Percentiles rank a stretch among this genome's conserved stretches.
Evolutionary conservation across 148 eudicot genomes (phyloP).

Genomic region (Mesembryanthemum crystallinum): DNA sequence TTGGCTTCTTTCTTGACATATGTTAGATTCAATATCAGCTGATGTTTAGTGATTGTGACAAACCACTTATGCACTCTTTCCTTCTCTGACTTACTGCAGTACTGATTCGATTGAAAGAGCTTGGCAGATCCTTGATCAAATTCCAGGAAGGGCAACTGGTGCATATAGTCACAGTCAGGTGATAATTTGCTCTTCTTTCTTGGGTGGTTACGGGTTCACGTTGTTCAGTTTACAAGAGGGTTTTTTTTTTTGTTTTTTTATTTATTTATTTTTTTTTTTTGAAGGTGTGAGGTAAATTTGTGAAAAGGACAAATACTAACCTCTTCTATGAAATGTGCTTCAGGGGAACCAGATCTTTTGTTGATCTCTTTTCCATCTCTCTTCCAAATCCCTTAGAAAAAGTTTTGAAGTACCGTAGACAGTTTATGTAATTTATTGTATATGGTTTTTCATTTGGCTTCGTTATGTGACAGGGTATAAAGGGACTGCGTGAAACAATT

Average conservation of each 20-base stretch:
- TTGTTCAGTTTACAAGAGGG: neutral
- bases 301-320: neutral
- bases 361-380: neutral
- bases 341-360: neutral
- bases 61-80: neutral
- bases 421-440: neutral
- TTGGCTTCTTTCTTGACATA: too few species aligned
- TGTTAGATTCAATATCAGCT: neutral
- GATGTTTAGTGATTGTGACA: neutral
- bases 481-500: slow-evolving; percentile 87
- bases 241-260: too few species aligned
- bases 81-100: slow-evolving; percentile 31
- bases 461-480: slow-evolving; percentile 54
- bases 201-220: neutral
- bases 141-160: slow-evolving; percentile 93
- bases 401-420: neutral
- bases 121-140: slow-evolving; percentile 76
- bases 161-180: slow-evolving; percentile 98
- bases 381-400: neutral
- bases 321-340: neutral
- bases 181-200: neutral
- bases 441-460: slow-evolving; percentile 5
- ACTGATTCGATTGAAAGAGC: slow-evolving; percentile 87
- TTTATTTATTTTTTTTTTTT: too few species aligned
- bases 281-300: neutral